A percentile compares a stretch with the other conserved stretches of the same genome.
These are phyloP conservation scores for Naganishia antarctica DNA, from an alignment of 768 basidiomycete genomes.

Conservation along the genomic window DNA sequence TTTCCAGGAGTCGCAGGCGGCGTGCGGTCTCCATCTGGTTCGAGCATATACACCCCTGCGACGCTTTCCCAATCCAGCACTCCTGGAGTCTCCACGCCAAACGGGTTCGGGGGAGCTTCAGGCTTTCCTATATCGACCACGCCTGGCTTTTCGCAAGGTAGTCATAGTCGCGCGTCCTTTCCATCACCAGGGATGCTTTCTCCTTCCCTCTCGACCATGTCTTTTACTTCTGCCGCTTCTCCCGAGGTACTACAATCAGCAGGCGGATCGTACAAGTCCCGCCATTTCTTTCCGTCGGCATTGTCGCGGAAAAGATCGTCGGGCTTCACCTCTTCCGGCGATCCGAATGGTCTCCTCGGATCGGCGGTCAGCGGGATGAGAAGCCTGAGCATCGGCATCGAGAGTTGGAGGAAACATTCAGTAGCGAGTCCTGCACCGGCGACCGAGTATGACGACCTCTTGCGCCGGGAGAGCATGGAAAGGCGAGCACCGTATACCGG, in stretches of 20 bases:
- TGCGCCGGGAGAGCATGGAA: not conserved
- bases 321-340: not conserved
- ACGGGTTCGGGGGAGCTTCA: not conserved
- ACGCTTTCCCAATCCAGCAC: conserved; percentile 1
- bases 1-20: conserved; percentile 19
- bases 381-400: conserved; percentile 12
- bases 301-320: conserved; percentile 7
- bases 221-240: not conserved
- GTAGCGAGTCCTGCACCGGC: not conserved
- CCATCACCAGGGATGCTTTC: not conserved
- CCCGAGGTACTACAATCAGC: conserved; percentile 12
- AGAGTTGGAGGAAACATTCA: conserved; percentile 11
- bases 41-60: conserved; percentile 8
- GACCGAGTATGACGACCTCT: conserved; percentile 10
- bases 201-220: not conserved
- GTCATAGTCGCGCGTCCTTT: not conserved
- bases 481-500: not conserved
- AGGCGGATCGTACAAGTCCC: not conserved
- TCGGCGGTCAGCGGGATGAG: conserved; percentile 9
- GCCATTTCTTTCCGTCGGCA: conserved; percentile 5
- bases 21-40: not conserved
- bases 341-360: not conserved
- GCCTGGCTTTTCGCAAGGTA: not conserved
- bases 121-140: not conserved
- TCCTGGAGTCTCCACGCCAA: conserved; percentile 6